These are phyloP conservation scores for Mortierella claussenii DNA, from an alignment of 192 early-diverging fungal species.

Conservation along the genomic window DNA sequence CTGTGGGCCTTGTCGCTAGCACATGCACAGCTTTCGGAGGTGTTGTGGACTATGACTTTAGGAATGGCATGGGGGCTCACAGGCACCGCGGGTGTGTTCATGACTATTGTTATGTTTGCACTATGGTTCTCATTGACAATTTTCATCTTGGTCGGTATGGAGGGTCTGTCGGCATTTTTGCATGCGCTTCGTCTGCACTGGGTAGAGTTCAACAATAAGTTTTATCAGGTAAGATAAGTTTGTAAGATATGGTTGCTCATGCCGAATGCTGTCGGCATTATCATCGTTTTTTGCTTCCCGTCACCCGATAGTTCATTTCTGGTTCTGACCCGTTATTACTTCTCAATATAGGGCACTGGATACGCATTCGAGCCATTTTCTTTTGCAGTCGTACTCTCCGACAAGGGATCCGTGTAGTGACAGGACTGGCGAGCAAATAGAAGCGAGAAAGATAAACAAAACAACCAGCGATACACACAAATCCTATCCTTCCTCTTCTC, in stretches of 20 bases:
- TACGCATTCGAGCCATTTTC: conserved; percentile 92
- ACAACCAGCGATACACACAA: too few relatives aligned
- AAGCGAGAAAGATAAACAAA: conserved; percentile 5
- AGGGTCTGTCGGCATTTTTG: conserved; percentile 93
- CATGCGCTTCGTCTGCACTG: conserved; percentile 97
- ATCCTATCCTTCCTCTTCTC: too few relatives aligned
- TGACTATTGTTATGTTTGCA: conserved; percentile 81
- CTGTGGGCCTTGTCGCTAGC: conserved; percentile 98
- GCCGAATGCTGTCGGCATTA: too few relatives aligned
- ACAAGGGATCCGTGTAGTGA: background rate
- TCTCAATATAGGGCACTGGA: conserved; percentile 90
- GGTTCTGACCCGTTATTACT: too few relatives aligned
- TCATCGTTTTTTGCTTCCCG: too few relatives aligned
- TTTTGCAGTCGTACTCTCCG: conserved; percentile 63
- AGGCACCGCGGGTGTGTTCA: conserved; percentile 69
- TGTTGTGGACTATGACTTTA: conserved; percentile 95
- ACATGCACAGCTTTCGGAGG: conserved; percentile 97
- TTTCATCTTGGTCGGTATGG: conserved; percentile 86
- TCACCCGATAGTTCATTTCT: too few relatives aligned
- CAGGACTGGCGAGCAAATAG: background rate
- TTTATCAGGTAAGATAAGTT: conserved; percentile 84
- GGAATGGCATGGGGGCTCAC: conserved; percentile 61
- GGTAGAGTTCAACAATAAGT: conserved; percentile 99
- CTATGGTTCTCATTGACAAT: conserved; percentile 93
- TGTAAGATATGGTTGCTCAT: too few relatives aligned